Evolutionary conservation across 371 early-diverging fungal species (phyloP), one percentile per base, ranked within the genome.

Genomic region (Basidiobolus meristosporus): DNA sequence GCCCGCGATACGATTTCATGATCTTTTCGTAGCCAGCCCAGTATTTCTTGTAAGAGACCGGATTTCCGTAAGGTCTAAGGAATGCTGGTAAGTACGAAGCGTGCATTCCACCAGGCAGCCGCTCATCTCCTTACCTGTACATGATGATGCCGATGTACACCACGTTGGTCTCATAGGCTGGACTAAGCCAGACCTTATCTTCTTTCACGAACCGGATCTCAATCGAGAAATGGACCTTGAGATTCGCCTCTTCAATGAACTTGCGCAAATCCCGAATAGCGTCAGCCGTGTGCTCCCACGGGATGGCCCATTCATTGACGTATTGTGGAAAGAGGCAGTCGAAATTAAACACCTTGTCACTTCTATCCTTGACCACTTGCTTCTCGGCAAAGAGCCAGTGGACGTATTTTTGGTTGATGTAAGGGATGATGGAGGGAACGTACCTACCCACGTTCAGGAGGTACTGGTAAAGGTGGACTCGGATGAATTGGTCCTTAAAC

Each of bases 91-190:
- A 28, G 39, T 21, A 34, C 18, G 4, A 34, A 12, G 9, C 18
- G 18, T n/a, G 31, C 18, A 34, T n/a, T 34, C 34, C n/a, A 34
- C 34, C 18, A 31, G 16, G 34, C 14, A 16, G 34, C 4, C 4
- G 5, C 20, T 28, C 11, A 38, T 18, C 10, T 7, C 26, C 53
- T 43, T 53, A 68, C 71, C 68, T 56, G 42, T 84, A 87, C 79
- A 83, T 81, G 33, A 87, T 81, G 12, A 84, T 65, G 15, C 82
- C 88, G 42, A 87, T 84, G 34, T 81, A 83, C 42, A 84, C 81
- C 0, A 77, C 71, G 31, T 74, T 68, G 6, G 64, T 61, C 0
- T 65, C 63, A 43, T 77, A 74, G 3, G 74, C 59, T 1, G 82
- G 84, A 40, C 82, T 82, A n/a, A 87, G 51, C 74, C 77, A 79